Base-by-base conservation (phyloP, 192 early-diverging fungal species). In the Funneliformis geosporum region DNA sequence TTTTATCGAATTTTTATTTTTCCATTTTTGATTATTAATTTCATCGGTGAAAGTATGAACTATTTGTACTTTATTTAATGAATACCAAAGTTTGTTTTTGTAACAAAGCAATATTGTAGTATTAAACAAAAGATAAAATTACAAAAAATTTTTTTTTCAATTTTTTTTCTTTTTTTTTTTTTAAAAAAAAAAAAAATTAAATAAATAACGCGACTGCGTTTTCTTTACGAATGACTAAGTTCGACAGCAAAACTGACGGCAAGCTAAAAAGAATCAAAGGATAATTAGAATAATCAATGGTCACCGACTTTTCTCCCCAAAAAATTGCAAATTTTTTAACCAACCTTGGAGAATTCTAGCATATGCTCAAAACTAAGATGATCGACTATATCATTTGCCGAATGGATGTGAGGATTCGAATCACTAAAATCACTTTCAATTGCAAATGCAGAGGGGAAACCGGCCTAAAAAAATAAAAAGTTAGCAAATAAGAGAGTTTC, bases 171-270 rank as follows among this genome's bases (percentile, higher is more conserved):
- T 33, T 33, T 33, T 33, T 33, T 33, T 33, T 33, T 33, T 33
- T 33, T 33, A n/a, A n/a, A n/a, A n/a, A n/a, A n/a, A n/a, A n/a
- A n/a, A n/a, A n/a, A n/a, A n/a, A n/a, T n/a, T n/a, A n/a, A n/a
- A n/a, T n/a, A n/a, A n/a, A n/a, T n/a, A n/a, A n/a, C n/a, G n/a
- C n/a, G n/a, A n/a, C n/a, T n/a, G n/a, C n/a, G n/a, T 33, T 33
- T 33, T 33, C 2, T 59, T 16, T 16, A 59, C 18, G 50, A 59
- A 16, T 91, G 82, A 33, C 89, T 90, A 6, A 94, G 86, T 82
- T 99, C 97, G 43, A 96, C 90, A 12, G 92, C 95, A 87, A 95
- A 99, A 12, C 89, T 94, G 55, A 96, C 84, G 27, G 90, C 90
- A 65, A 86, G 69, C 78, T 78, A 21, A 21, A 44, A 14, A 21